These are phyloP conservation scores for Talaromyces sp. DNA, from an alignment of 2,329 filamentous ascomycete genomes.

Conservation along the genomic window DNA sequence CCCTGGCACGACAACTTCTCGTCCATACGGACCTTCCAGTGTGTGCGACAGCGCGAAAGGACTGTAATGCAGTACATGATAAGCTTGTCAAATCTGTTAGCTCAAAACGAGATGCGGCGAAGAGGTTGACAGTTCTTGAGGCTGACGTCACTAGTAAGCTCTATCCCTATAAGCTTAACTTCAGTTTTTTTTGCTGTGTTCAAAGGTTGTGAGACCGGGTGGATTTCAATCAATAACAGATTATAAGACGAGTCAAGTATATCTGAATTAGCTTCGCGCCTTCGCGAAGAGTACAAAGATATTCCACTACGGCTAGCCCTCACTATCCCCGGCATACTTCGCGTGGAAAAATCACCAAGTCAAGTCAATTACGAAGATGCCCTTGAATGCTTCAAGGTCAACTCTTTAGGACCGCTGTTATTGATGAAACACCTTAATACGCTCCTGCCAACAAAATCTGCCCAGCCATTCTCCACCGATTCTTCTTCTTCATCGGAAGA, in stretches of 20 bases:
- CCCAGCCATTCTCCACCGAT: slow-evolving; percentile 21
- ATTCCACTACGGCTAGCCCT: slow-evolving; percentile 66
- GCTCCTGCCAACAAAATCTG: slow-evolving; percentile 63
- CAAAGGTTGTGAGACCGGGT: too few species aligned
- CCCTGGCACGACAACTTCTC: slow-evolving; percentile 58
- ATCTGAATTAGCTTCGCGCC: slow-evolving; percentile 52
- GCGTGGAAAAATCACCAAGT: slow-evolving; percentile 66
- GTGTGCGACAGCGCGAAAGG: slow-evolving; percentile 58
- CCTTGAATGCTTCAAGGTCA: slow-evolving; percentile 68
- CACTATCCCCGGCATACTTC: slow-evolving; percentile 67
- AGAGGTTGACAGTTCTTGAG: slow-evolving; percentile 5
- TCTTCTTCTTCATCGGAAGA: not conserved
- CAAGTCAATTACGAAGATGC: slow-evolving; percentile 62
- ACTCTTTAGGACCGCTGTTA: slow-evolving; percentile 70
- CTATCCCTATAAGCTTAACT: not conserved
- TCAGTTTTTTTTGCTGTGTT: too few species aligned
- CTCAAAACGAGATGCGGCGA: not conserved
- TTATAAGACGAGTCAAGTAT: slow-evolving; percentile 59
- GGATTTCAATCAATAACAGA: too few species aligned
- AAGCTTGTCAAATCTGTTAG: slow-evolving; percentile 44
- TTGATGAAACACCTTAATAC: slow-evolving; percentile 71
- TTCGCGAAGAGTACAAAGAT: slow-evolving; percentile 53
- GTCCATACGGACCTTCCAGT: slow-evolving; percentile 56
- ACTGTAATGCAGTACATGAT: slow-evolving; percentile 49
- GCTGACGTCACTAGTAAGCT: slow-evolving; percentile 12